A percentile compares a stretch with the other conserved stretches of the same genome.
Conservation (phyloP, 108 stramenopile genomes). For the Pseudonitzschia multiseries region DNA sequence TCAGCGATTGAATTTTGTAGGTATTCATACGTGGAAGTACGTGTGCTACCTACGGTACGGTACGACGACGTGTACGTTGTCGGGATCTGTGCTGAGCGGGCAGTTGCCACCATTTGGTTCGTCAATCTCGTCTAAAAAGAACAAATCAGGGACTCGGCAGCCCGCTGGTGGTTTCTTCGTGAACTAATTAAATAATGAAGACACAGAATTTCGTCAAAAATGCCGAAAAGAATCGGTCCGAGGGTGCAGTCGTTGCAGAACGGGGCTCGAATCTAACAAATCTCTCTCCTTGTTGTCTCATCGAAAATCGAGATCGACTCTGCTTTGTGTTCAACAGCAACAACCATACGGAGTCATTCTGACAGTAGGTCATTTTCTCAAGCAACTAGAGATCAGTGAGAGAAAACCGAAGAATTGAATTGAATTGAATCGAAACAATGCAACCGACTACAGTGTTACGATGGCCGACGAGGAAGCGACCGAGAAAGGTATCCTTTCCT, state of each 20-base stretch:
- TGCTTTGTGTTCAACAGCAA: too few relatives aligned
- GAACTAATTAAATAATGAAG: neutral
- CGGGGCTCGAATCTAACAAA: too few relatives aligned
- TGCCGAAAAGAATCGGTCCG: neutral
- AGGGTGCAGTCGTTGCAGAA: too few relatives aligned
- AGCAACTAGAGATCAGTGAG: too few relatives aligned
- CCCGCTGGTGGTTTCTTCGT: neutral
- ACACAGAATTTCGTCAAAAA: neutral
- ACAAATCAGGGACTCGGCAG: neutral
- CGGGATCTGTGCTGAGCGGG: neutral
- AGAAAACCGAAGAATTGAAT: neutral
- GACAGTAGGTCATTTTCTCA: too few relatives aligned
- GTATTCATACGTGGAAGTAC: neutral
- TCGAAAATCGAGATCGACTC: too few relatives aligned
- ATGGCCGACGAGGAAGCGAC: constrained; percentile 5
- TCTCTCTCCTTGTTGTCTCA: too few relatives aligned
- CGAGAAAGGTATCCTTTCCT: constrained; percentile 3
- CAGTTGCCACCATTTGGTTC: neutral
- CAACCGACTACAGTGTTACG: neutral
- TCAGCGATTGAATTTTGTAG: too few relatives aligned
- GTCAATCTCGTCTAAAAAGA: neutral
- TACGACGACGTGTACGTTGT: neutral
- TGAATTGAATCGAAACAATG: neutral
- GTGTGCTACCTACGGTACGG: neutral
- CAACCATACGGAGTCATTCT: neutral